These are phyloP conservation scores for Dothideomycetes sp. DNA, from an alignment of 2,329 filamentous ascomycete species.

Conservation along the genomic window DNA sequence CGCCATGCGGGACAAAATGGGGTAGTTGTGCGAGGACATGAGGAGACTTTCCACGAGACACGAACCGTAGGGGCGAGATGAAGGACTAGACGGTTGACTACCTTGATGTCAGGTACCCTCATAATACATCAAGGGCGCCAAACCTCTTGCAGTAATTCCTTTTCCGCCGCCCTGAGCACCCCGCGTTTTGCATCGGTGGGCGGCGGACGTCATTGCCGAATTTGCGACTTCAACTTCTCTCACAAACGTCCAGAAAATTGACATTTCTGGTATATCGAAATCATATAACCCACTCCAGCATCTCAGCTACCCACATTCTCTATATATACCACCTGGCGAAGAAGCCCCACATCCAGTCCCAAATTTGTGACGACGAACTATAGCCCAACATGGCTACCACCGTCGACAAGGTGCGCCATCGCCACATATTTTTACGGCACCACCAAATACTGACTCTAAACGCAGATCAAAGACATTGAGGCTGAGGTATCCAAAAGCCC, in stretches of 20 bases:
- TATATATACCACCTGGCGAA: not conserved
- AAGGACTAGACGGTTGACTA: no score
- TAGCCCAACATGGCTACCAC: slow-evolving; percentile 76
- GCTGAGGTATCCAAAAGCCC: slow-evolving; percentile 56
- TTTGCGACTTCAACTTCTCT: slow-evolving; percentile 8
- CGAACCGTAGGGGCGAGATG: no score
- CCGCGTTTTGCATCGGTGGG: slow-evolving; percentile 5
- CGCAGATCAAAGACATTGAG: slow-evolving; percentile 92
- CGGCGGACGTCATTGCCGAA: not conserved
- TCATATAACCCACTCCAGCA: no score
- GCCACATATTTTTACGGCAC: slow-evolving; percentile 4
- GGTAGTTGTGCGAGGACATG: no score
- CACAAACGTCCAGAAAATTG: not conserved
- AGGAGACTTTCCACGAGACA: no score
- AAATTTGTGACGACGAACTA: not conserved
- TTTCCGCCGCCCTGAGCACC: not conserved
- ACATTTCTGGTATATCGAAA: no score
- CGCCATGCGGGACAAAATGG: no score
- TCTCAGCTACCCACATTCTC: no score
- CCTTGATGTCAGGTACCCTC: no score
- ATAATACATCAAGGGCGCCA: not conserved
- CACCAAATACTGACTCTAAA: slow-evolving; percentile 24
- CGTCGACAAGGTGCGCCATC: slow-evolving; percentile 67
- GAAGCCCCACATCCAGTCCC: not conserved
- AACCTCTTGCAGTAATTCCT: not conserved